phyloP scores from a whole-genome alignment of 2,329 filamentous ascomycete species.

The Paraconiothyrium sp. region DNA sequence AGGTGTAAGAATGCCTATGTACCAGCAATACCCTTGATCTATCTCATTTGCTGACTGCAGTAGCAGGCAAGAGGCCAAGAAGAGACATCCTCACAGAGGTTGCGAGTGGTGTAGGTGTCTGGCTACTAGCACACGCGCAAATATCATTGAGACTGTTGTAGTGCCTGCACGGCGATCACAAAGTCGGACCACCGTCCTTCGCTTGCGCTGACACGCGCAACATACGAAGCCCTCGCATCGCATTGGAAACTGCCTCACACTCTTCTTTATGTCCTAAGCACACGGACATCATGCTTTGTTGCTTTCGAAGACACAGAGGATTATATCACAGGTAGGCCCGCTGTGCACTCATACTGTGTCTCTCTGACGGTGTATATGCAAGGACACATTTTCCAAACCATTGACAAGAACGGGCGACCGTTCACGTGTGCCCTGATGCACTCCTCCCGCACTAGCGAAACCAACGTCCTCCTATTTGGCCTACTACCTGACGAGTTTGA shows the following conservation, averaged over 20 bases:
- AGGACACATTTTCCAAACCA: conserved; percentile 16
- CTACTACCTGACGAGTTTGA: conserved; percentile 9
- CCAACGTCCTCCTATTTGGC: conserved; percentile 11
- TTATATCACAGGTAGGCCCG: not conserved
- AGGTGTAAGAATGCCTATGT: not conserved
- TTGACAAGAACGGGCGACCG: conserved; percentile 8
- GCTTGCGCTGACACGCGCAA: conserved; percentile 7
- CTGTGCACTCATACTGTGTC: too few relatives aligned
- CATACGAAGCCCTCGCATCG: conserved; percentile 2
- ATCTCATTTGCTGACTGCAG: not conserved
- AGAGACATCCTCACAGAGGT: not conserved
- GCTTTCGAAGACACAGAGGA: conserved; percentile 8
- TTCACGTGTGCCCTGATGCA: conserved; percentile 10
- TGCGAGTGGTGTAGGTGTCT: not conserved
- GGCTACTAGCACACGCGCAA: not conserved
- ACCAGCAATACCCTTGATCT: not conserved
- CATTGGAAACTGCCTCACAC: conserved; percentile 7
- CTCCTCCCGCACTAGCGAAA: not conserved
- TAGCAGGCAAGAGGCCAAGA: not conserved
- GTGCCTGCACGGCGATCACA: not conserved
- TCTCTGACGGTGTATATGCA: not conserved
- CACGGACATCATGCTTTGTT: conserved; percentile 13
- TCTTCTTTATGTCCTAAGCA: conserved; percentile 9
- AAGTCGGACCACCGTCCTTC: not conserved
- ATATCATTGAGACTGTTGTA: not conserved